phyloP scores from a whole-genome alignment of 2,329 filamentous ascomycete species.

The Botryotinia narcissicola region DNA sequence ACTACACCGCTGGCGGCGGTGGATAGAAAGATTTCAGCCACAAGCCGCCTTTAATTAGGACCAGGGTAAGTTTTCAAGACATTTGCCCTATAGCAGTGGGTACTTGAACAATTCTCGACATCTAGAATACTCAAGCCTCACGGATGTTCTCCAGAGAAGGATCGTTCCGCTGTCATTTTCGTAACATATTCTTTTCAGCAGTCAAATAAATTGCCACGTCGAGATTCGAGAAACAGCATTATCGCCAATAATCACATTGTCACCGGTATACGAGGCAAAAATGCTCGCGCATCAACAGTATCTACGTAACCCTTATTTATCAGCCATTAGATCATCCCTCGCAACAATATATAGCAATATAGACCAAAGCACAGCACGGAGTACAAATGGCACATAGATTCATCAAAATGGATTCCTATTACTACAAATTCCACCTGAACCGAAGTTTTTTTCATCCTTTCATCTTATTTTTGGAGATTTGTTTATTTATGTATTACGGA shows the following conservation, averaged over 20 bases:
- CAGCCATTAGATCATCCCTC: neutral
- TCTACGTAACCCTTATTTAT: neutral
- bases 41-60: neutral
- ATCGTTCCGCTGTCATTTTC: constrained; percentile 1
- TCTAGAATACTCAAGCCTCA: neutral
- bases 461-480: neutral
- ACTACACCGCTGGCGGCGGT: neutral
- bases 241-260: neutral
- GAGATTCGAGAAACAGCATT: neutral
- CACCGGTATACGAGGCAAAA: neutral
- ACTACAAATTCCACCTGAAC: neutral
- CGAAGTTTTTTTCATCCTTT: neutral
- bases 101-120: neutral
- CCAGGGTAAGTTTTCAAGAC: neutral
- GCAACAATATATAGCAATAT: no score
- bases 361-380: neutral
- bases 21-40: constrained; percentile 9
- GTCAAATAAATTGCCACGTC: neutral
- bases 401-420: neutral
- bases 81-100: neutral
- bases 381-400: neutral
- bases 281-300: neutral
- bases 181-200: neutral
- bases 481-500: neutral
- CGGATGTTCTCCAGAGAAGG: neutral